Evolutionary conservation across 208 protist species (phyloP).

Genomic region (Acanthamoeba triangularis): DNA sequence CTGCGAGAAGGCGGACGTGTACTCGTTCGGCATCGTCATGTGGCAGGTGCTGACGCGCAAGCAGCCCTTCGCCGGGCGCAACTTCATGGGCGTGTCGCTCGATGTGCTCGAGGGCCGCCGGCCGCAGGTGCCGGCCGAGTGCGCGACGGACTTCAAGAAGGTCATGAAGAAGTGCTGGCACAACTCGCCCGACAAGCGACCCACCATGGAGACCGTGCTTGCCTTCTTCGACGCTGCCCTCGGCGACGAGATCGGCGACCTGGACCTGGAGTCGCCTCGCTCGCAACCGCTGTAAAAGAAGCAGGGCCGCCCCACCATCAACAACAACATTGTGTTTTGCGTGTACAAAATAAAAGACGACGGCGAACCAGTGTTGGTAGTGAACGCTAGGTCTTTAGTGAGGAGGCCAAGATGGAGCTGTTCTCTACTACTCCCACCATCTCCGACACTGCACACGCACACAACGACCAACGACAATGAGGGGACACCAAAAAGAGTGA

Average conservation of each 20-base stretch:
- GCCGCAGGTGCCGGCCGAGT: neutral
- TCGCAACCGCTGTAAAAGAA: no score
- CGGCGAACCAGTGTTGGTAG: no score
- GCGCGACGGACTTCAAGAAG: neutral
- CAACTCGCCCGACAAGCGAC: neutral
- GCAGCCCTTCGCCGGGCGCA: neutral
- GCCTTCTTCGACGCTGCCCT: neutral
- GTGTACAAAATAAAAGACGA: no score
- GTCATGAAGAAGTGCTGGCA: conserved; percentile 19
- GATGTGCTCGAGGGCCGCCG: neutral
- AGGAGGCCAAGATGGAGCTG: neutral
- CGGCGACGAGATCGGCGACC: no score
- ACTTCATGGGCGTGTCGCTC: conserved; percentile 38
- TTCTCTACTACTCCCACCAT: neutral
- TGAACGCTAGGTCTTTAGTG: neutral
- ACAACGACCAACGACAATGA: neutral
- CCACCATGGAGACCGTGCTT: neutral
- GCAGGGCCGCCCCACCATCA: no score
- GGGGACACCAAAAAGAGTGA: neutral
- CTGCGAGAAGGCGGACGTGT: neutral
- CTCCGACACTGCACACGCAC: neutral
- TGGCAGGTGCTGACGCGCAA: conserved; percentile 24
- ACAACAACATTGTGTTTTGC: no score
- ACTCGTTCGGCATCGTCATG: conserved; percentile 11
- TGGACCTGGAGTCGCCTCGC: no score